Evolutionary conservation across 2,329 filamentous ascomycete genomes (phyloP).

Genomic region (Hypomyces perniciosus): DNA sequence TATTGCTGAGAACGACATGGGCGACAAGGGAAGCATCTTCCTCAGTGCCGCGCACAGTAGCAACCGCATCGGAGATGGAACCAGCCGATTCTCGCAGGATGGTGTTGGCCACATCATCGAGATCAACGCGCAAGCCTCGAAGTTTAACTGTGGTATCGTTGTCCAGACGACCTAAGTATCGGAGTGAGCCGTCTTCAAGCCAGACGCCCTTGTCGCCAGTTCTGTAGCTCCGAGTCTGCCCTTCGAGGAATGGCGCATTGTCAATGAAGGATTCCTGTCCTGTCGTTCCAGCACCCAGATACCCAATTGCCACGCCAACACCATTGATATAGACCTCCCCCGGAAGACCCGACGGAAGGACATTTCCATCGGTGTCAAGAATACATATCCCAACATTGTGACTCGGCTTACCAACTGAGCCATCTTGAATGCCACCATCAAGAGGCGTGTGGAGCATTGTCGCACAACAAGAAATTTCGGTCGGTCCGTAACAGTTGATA

Average conservation of each 20-base stretch:
- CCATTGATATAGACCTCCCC: constrained; percentile 25
- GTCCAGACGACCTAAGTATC: constrained; percentile 30
- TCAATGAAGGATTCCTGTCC: constrained; percentile 12
- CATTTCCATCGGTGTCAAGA: constrained; percentile 25
- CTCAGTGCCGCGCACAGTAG: constrained; percentile 16
- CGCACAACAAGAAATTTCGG: constrained; percentile 19
- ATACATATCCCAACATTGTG: constrained; percentile 35
- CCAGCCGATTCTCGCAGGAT: constrained; percentile 18
- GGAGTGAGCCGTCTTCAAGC: constrained; percentile 26
- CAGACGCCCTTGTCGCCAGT: constrained; percentile 37
- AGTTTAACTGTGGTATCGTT: constrained; percentile 42
- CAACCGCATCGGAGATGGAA: constrained; percentile 17
- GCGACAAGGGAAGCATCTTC: constrained; percentile 20
- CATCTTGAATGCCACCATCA: constrained; percentile 5
- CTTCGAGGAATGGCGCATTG: constrained; percentile 3
- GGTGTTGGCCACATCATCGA: constrained; percentile 31
- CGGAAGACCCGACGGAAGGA: constrained; percentile 13
- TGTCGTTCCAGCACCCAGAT: constrained; percentile 25
- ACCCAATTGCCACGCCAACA: constrained; percentile 35
- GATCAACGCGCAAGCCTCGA: constrained; percentile 38
- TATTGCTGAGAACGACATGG: constrained; percentile 16
- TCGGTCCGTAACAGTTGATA: constrained; percentile 26
- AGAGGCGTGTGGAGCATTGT: neutral
- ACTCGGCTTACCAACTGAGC: constrained; percentile 5
- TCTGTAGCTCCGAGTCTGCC: constrained; percentile 28